Evolutionary conservation across 2,329 filamentous ascomycete genomes (phyloP).

Genomic region (Ophiocordyceps camponoti-leonardi): DNA sequence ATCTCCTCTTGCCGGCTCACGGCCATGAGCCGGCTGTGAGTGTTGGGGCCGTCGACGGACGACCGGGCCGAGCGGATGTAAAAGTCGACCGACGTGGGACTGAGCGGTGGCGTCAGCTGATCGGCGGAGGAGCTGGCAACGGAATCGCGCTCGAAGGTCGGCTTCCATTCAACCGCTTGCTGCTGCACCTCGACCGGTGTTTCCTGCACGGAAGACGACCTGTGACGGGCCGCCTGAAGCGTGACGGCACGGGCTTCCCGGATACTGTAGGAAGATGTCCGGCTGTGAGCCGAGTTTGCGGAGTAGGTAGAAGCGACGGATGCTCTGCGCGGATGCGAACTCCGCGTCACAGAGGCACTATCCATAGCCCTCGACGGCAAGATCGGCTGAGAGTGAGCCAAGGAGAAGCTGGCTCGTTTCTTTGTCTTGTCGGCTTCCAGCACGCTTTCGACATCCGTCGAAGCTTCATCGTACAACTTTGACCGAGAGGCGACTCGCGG

Average conservation of each 20-base stretch:
- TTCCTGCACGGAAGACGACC: constrained; percentile 8
- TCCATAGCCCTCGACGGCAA: neutral
- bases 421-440: constrained; percentile 6
- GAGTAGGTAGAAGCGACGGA: constrained; percentile 22
- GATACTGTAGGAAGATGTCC: constrained; percentile 12
- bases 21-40: constrained; percentile 31
- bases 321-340: constrained; percentile 8
- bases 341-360: constrained; percentile 3
- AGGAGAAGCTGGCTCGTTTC: constrained; percentile 21
- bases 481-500: constrained; percentile 1
- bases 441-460: constrained; percentile 2
- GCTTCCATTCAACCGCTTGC: neutral
- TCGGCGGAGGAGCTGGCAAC: constrained; percentile 14
- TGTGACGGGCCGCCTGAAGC: constrained; percentile 14
- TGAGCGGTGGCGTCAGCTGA: constrained; percentile 31
- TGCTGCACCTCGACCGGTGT: constrained; percentile 2
- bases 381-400: constrained; percentile 23
- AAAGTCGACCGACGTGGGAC: constrained; percentile 33
- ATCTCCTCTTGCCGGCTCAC: constrained; percentile 42
- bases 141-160: constrained; percentile 5
- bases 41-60: constrained; percentile 14
- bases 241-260: constrained; percentile 23
- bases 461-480: constrained; percentile 4
- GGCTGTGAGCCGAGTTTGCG: constrained; percentile 14
- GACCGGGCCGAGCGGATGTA: constrained; percentile 22